Conservation (phyloP, 2,329 filamentous ascomycete genomes). For the Aspergillus tamarii region DNA sequence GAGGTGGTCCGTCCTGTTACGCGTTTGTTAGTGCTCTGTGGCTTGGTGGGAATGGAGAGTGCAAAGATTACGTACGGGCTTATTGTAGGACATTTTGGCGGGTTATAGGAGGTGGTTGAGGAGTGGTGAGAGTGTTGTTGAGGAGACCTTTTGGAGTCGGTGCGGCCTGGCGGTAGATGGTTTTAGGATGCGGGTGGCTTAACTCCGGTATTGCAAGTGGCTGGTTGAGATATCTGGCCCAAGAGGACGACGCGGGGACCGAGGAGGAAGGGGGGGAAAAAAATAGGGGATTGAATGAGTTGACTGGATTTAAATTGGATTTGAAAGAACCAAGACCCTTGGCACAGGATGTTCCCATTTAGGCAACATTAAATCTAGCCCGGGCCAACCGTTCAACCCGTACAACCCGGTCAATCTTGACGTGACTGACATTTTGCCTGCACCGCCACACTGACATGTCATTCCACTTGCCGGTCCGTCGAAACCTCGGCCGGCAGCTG, state of each 20-base stretch:
- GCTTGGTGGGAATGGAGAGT: background rate
- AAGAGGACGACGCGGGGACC: background rate
- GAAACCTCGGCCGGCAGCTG: background rate
- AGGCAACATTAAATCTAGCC: constrained; percentile 2
- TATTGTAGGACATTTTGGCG: constrained; percentile 36
- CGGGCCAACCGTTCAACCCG: background rate
- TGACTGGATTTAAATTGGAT: background rate
- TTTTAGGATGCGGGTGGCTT: background rate
- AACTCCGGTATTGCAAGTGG: background rate
- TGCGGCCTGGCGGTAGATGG: background rate
- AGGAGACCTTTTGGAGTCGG: background rate
- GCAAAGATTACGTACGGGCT: constrained; percentile 30
- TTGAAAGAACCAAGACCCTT: background rate
- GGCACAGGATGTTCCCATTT: background rate
- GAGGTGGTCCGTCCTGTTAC: constrained; percentile 37
- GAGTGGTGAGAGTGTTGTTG: background rate
- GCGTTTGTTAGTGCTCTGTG: constrained; percentile 2
- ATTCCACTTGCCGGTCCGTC: background rate
- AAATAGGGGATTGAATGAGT: background rate
- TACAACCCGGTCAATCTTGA: background rate
- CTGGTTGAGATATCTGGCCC: background rate
- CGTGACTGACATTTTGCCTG: background rate
- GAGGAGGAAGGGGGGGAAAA: background rate
- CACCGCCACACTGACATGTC: constrained; percentile 5
- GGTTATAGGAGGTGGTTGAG: background rate